Conservation (phyloP, 2,329 filamentous ascomycete species). For the Aspergillus spinulosporus region DNA sequence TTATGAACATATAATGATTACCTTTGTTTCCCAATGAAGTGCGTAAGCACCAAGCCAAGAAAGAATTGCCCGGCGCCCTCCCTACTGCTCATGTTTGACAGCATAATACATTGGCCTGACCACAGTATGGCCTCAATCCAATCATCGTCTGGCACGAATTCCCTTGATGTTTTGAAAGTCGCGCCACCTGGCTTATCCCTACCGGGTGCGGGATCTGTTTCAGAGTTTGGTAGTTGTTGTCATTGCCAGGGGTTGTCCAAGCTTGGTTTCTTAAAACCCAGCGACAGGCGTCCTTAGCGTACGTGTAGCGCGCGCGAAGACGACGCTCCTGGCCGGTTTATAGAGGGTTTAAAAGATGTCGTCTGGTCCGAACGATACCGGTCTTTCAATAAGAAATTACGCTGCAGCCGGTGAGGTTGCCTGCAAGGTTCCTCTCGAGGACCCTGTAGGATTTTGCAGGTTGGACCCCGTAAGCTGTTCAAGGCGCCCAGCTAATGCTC, state of each 20-base stretch:
- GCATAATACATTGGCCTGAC: slow-evolving; percentile 1
- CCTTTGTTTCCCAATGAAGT: too few relatives aligned
- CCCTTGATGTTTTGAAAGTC: not conserved
- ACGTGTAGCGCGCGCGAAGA: not conserved
- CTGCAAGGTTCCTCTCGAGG: slow-evolving; percentile 21
- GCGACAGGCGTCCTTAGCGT: not conserved
- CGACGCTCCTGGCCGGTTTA: not conserved
- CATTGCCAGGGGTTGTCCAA: not conserved
- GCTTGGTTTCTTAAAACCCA: not conserved
- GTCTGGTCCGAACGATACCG: not conserved
- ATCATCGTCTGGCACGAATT: not conserved
- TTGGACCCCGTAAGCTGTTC: slow-evolving; percentile 42
- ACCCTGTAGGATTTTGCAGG: slow-evolving; percentile 16
- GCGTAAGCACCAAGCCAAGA: not conserved
- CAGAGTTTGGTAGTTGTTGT: not conserved
- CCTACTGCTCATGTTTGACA: not conserved
- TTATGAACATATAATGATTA: too few relatives aligned
- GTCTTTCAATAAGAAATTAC: not conserved
- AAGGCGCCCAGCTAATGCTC: slow-evolving; percentile 72
- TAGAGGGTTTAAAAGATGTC: not conserved
- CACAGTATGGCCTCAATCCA: not conserved
- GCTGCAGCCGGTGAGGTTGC: slow-evolving; percentile 19
- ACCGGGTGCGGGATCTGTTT: not conserved
- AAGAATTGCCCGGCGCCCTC: not conserved
- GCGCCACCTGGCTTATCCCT: not conserved